Conservation (phyloP, 1,284 basidiomycete species). For the Porogramme epimiltina region DNA sequence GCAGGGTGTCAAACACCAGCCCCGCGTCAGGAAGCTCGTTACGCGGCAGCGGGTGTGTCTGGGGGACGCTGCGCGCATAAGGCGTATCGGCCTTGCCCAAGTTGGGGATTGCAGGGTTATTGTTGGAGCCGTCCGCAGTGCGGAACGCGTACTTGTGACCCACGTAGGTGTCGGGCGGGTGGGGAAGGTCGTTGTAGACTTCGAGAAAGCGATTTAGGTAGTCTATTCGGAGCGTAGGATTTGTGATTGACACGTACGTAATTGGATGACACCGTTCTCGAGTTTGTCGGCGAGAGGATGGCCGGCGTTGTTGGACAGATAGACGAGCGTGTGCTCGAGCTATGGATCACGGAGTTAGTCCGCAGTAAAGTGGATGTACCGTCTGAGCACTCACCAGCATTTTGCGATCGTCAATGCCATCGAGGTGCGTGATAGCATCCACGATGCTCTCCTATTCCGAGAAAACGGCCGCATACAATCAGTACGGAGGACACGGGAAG, state of each 20-base stretch:
- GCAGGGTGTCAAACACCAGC: constrained; percentile 71
- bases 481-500: too few species aligned
- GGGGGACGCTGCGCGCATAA: constrained; percentile 82
- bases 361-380: not conserved
- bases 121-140: constrained; percentile 69
- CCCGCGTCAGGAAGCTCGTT: constrained; percentile 77
- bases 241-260: constrained; percentile 60
- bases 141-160: constrained; percentile 66
- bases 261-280: constrained; percentile 55
- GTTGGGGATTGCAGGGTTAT: constrained; percentile 69
- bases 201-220: not conserved
- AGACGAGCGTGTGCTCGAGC: constrained; percentile 74
- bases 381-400: constrained; percentile 44
- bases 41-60: constrained; percentile 59
- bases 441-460: constrained; percentile 32
- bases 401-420: constrained; percentile 70
- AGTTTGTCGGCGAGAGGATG: constrained; percentile 48
- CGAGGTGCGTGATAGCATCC: constrained; percentile 57
- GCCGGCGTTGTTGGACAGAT: constrained; percentile 58
- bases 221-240: not conserved
- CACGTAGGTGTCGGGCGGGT: constrained; percentile 73
- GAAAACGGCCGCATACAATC: too few species aligned
- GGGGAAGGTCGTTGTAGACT: constrained; percentile 79
- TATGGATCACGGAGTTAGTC: constrained; percentile 32
- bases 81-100: constrained; percentile 76